These are phyloP conservation scores for Alloteropsis semialata DNA, from an alignment of 176 grass and related monocot genomes.

Conservation along the genomic window DNA sequence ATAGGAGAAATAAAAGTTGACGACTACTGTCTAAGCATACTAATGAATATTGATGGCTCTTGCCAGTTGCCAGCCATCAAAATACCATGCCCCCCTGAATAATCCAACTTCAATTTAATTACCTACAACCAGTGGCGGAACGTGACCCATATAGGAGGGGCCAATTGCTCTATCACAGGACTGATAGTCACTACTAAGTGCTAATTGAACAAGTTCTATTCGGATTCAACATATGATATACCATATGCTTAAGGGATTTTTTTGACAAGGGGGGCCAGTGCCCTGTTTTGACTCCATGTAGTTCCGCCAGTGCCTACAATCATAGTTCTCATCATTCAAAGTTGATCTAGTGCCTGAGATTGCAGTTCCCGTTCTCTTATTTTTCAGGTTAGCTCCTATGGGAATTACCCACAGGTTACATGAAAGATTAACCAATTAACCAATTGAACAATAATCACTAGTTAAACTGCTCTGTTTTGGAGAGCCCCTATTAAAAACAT, in stretches of 20 bases:
- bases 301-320: too few species aligned
- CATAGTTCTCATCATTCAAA: background rate
- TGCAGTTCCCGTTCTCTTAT: background rate
- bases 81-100: background rate
- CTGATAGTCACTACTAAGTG: too few species aligned
- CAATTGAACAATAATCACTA: conserved; percentile 6
- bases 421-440: conserved; percentile 1
- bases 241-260: too few species aligned
- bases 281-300: too few species aligned
- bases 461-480: background rate
- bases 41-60: background rate
- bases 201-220: too few species aligned
- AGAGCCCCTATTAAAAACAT: conserved; percentile 1
- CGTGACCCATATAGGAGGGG: too few species aligned
- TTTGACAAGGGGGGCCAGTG: too few species aligned
- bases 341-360: background rate
- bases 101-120: background rate
- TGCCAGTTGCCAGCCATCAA: conserved; percentile 7
- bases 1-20: background rate
- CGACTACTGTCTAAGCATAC: background rate
- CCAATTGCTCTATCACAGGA: too few species aligned
- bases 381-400: background rate
- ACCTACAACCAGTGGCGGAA: too few species aligned
- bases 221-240: too few species aligned
- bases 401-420: background rate